Evolutionary conservation across 805 yeast genomes (phyloP).

Genomic region (Yamadazyma laniorum): DNA sequence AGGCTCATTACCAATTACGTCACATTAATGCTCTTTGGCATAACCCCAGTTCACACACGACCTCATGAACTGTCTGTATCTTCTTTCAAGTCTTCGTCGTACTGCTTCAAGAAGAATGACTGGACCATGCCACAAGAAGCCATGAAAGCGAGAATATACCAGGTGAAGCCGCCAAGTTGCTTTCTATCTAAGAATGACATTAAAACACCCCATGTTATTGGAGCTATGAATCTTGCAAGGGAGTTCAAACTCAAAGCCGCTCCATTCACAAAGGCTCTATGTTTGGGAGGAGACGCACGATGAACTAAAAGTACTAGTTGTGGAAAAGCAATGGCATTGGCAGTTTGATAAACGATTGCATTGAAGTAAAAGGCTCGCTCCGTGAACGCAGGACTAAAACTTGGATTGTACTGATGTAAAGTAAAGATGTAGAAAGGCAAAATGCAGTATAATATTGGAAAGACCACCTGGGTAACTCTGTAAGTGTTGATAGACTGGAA

Average conservation of each 20-base stretch:
- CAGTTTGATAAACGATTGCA: constrained; percentile 29
- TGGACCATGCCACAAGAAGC: constrained; percentile 20
- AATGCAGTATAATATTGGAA: constrained; percentile 45
- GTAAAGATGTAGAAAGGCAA: constrained; percentile 51
- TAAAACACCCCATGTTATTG: constrained; percentile 52
- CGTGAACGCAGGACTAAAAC: constrained; percentile 20
- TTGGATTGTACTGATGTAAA: constrained; percentile 30
- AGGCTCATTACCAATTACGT: no score
- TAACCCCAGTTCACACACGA: no score
- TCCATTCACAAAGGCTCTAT: constrained; percentile 60
- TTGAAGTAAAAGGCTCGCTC: constrained; percentile 26
- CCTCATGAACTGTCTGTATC: no score
- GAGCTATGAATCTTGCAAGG: constrained; percentile 56
- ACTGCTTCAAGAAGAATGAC: constrained; percentile 24
- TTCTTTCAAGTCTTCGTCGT: constrained; percentile 22
- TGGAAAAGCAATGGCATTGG: constrained; percentile 50
- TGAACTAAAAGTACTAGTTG: constrained; percentile 53
- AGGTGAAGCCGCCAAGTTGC: constrained; percentile 26
- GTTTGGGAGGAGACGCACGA: constrained; percentile 50
- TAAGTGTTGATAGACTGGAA: constrained; percentile 46
- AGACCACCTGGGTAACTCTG: constrained; percentile 36
- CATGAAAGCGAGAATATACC: constrained; percentile 30
- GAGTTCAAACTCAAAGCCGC: constrained; percentile 53
- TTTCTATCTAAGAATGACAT: constrained; percentile 29
- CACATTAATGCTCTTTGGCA: no score